Conservation (phyloP, 345 rosid species). For the Eucalyptus polyanthemos region DNA sequence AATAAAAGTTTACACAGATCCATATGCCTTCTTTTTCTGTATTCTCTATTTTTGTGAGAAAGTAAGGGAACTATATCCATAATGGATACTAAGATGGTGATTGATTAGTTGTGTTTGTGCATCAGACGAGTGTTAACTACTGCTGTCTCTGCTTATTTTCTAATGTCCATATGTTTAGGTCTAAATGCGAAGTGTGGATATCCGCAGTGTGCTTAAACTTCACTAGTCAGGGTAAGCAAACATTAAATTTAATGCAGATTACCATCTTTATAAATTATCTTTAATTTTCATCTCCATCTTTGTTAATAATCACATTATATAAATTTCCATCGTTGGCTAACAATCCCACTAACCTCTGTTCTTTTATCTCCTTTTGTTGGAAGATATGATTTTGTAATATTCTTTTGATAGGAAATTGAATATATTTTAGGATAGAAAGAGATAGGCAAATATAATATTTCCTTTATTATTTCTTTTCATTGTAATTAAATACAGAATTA, state of each 20-base stretch:
- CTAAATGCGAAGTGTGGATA: neutral
- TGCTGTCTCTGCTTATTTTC: neutral
- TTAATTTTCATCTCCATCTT: neutral
- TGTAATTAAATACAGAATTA: too few species aligned
- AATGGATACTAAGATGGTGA: neutral
- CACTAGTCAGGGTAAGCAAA: neutral
- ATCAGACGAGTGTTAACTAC: neutral
- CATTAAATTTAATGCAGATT: neutral
- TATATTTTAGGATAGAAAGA: too few species aligned
- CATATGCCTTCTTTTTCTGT: neutral
- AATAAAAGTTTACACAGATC: fast-evolving
- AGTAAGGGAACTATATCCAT: neutral
- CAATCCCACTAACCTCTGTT: neutral
- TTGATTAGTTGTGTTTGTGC: neutral
- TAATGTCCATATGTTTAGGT: neutral
- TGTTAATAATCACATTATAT: neutral
- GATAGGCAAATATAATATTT: too few species aligned
- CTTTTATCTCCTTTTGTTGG: neutral
- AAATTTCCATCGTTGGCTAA: neutral
- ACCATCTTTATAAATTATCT: neutral
- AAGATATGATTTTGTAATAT: too few species aligned
- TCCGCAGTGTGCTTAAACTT: neutral
- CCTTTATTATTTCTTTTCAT: too few species aligned
- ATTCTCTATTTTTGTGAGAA: neutral
- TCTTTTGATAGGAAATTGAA: too few species aligned